A percentile compares a stretch with the other conserved stretches of the same genome.
These are phyloP conservation scores for Fusarium poae DNA, from an alignment of 2,329 filamentous ascomycete species.

Conservation along the genomic window DNA sequence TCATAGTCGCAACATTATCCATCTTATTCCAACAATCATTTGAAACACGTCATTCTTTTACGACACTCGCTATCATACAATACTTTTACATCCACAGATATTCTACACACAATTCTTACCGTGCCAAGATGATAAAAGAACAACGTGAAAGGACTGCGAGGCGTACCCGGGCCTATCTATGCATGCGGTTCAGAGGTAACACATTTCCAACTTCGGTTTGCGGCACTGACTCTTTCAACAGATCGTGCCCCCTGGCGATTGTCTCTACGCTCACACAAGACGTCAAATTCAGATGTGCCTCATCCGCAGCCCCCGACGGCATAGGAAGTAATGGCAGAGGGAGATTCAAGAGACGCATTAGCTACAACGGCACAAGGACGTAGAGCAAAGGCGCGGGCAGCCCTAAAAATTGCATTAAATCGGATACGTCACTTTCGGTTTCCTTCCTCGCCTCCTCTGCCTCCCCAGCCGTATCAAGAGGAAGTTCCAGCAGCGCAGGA, in stretches of 20 bases:
- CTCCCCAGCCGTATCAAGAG: no score
- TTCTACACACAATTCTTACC: not conserved
- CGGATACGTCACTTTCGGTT: no score
- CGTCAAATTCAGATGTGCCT: no score
- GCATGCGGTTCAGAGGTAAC: not conserved
- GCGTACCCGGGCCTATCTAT: not conserved
- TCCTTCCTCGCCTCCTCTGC: no score
- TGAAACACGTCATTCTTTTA: conserved; percentile 16
- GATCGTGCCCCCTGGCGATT: not conserved
- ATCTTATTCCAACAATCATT: conserved; percentile 16
- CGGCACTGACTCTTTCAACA: not conserved
- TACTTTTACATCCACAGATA: not conserved
- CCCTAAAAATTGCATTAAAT: no score
- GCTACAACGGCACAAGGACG: no score
- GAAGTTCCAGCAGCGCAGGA: not conserved
- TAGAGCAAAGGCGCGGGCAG: no score
- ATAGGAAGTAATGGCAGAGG: no score
- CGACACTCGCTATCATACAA: conserved; percentile 6
- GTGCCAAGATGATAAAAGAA: not conserved
- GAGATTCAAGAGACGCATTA: no score
- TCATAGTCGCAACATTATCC: not conserved
- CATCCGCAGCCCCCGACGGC: no score
- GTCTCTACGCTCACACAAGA: not conserved
- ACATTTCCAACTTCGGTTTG: no score
- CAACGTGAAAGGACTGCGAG: not conserved